These are phyloP conservation scores for Ceratobasidium sp. DNA, from an alignment of 1,284 basidiomycete species.

Conservation along the genomic window DNA sequence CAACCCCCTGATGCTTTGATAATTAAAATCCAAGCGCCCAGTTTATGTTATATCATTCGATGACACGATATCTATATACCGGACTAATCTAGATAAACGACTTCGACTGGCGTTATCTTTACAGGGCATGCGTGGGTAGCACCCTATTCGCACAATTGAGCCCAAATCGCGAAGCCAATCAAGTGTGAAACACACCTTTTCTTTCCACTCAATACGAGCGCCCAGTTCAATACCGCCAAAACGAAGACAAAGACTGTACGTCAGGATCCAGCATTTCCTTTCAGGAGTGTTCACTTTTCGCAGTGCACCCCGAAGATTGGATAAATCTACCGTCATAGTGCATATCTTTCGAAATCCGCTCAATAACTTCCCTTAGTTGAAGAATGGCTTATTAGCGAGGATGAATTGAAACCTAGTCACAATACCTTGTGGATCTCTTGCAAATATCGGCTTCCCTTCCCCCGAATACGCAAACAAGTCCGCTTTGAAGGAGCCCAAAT, in stretches of 20 bases:
- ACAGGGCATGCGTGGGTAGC: too few relatives aligned
- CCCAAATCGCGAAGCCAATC: too few relatives aligned
- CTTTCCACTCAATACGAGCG: slow-evolving; percentile 22
- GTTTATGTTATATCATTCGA: too few relatives aligned
- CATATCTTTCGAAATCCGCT: slow-evolving; percentile 18
- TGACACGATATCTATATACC: too few relatives aligned
- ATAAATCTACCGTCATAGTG: slow-evolving; percentile 7
- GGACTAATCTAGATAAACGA: too few relatives aligned
- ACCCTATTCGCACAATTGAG: too few relatives aligned
- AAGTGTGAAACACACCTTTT: slow-evolving; percentile 2
- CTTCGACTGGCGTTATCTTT: too few relatives aligned
- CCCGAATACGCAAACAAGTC: too few relatives aligned
- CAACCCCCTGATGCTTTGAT: too few relatives aligned
- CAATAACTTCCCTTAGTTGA: background rate
- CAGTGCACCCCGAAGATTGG: slow-evolving; percentile 1
- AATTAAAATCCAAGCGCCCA: too few relatives aligned
- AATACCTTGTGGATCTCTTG: background rate
- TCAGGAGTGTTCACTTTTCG: background rate
- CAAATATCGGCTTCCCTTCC: too few relatives aligned
- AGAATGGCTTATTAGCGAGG: background rate
- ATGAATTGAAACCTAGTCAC: background rate
- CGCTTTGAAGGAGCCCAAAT: too few relatives aligned
- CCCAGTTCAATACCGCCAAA: slow-evolving; percentile 27
- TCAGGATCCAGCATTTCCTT: background rate
- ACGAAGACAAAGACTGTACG: slow-evolving; percentile 16